Percentiles rank a stretch among this genome's conserved stretches.
Evolutionary conservation across 2,329 filamentous ascomycete species (phyloP).

Genomic region (Calonectria multiphialidica): DNA sequence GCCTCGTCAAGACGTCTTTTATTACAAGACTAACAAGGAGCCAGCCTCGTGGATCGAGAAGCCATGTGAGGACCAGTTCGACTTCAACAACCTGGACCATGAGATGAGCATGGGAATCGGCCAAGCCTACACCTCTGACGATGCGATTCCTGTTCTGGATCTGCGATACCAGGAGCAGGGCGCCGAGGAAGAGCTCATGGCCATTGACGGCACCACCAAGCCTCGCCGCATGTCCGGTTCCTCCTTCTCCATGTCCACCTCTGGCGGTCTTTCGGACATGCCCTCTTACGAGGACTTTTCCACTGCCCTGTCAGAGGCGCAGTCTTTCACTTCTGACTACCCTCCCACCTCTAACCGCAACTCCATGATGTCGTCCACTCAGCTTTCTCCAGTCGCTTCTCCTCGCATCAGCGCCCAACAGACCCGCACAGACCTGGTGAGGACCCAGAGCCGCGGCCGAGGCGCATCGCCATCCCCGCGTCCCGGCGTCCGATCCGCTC

Average conservation of each 20-base stretch:
- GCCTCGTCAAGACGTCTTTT: not conserved
- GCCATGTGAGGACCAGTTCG: conserved; percentile 67
- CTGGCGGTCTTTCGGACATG: conserved; percentile 74
- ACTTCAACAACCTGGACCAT: conserved; percentile 66
- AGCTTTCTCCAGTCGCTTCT: conserved; percentile 79
- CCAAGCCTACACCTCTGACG: conserved; percentile 73
- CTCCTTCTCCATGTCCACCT: conserved; percentile 79
- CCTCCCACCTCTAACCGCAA: conserved; percentile 75
- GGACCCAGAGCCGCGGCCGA: conserved; percentile 75
- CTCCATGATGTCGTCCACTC: conserved; percentile 77
- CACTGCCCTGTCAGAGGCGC: conserved; percentile 73
- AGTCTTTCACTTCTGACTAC: conserved; percentile 76
- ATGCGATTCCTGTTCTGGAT: conserved; percentile 72
- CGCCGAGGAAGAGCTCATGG: conserved; percentile 62
- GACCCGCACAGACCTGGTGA: conserved; percentile 70
- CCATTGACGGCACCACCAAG: conserved; percentile 65
- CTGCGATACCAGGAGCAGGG: conserved; percentile 63
- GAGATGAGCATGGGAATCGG: conserved; percentile 72
- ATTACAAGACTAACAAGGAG: conserved; percentile 29
- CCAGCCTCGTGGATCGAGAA: conserved; percentile 63
- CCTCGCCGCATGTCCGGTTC: conserved; percentile 77
- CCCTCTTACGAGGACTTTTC: conserved; percentile 80
- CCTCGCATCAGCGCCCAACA: conserved; percentile 75
- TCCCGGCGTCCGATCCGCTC: conserved; percentile 75
- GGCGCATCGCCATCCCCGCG: conserved; percentile 77